phyloP scores from a whole-genome alignment of 495 filamentous ascomycete genomes.

The Lasiosphaeris hirsuta region DNA sequence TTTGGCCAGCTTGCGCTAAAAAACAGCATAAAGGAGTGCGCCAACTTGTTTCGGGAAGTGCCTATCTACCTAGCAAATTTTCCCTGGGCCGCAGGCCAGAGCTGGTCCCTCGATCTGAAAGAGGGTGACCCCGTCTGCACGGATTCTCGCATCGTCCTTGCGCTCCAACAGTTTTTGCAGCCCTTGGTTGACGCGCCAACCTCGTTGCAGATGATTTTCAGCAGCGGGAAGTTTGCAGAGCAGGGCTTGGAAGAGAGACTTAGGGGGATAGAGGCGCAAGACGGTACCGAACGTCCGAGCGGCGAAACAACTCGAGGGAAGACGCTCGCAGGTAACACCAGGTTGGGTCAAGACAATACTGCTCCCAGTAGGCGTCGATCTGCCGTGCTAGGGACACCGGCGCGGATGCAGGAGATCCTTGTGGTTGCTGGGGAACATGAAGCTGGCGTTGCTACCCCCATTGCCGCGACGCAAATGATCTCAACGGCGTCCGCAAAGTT shows the following conservation, averaged over 20 bases:
- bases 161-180: slow-evolving; percentile 38
- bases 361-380: slow-evolving; percentile 24
- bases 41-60: slow-evolving; percentile 69
- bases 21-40: slow-evolving; percentile 61
- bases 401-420: neutral
- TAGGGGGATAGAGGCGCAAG: slow-evolving; percentile 23
- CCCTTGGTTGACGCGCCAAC: slow-evolving; percentile 35
- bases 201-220: slow-evolving; percentile 34
- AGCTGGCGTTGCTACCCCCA: slow-evolving; percentile 40
- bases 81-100: slow-evolving; percentile 50
- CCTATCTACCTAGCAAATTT: slow-evolving; percentile 66
- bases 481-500: slow-evolving; percentile 86
- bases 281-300: neutral
- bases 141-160: slow-evolving; percentile 35
- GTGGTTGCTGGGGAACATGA: neutral
- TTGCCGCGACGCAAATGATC: slow-evolving; percentile 61
- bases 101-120: slow-evolving; percentile 61
- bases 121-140: slow-evolving; percentile 38
- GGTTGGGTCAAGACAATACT: slow-evolving; percentile 31
- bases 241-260: slow-evolving; percentile 33
- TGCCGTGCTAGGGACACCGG: slow-evolving; percentile 16
- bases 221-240: slow-evolving; percentile 34
- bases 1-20: slow-evolving; percentile 57
- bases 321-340: slow-evolving; percentile 39
- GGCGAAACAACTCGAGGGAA: neutral